These are phyloP conservation scores for Serendipita sp. DNA, from an alignment of 768 basidiomycete genomes.

Conservation along the genomic window DNA sequence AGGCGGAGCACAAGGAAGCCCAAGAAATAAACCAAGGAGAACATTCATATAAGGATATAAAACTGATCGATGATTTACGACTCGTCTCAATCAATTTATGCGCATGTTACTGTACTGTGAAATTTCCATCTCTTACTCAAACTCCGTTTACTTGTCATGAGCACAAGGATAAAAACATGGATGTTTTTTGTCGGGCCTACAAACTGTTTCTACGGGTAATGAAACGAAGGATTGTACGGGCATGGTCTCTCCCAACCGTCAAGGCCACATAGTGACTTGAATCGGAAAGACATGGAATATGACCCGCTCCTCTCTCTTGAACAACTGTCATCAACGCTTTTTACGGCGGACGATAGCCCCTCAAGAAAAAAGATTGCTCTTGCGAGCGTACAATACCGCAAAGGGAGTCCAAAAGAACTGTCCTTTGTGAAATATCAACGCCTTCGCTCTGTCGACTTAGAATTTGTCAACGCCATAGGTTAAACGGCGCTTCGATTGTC, in stretches of 20 bases:
- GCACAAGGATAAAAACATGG: no score
- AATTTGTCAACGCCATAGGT: conserved; percentile 6
- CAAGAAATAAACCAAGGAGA: background rate
- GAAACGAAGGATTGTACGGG: background rate
- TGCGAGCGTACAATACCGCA: background rate
- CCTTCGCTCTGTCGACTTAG: conserved; percentile 7
- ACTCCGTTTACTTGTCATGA: no score
- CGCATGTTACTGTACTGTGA: no score
- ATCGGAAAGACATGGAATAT: conserved; percentile 6
- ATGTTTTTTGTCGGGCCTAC: background rate
- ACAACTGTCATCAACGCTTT: background rate
- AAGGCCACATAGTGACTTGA: conserved; percentile 7
- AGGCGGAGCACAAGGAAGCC: background rate
- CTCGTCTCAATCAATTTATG: no score
- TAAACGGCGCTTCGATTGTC: conserved; percentile 3
- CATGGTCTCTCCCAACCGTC: conserved; percentile 6
- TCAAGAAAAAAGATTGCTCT: background rate
- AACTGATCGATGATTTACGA: no score
- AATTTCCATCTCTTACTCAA: no score
- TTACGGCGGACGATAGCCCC: background rate
- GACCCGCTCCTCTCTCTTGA: background rate
- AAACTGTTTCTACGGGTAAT: no score
- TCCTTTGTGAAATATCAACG: background rate
- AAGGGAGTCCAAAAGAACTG: background rate
- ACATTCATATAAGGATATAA: background rate